Conservation (phyloP, 768 basidiomycete genomes). For the Xanthoconium stramineum region DNA sequence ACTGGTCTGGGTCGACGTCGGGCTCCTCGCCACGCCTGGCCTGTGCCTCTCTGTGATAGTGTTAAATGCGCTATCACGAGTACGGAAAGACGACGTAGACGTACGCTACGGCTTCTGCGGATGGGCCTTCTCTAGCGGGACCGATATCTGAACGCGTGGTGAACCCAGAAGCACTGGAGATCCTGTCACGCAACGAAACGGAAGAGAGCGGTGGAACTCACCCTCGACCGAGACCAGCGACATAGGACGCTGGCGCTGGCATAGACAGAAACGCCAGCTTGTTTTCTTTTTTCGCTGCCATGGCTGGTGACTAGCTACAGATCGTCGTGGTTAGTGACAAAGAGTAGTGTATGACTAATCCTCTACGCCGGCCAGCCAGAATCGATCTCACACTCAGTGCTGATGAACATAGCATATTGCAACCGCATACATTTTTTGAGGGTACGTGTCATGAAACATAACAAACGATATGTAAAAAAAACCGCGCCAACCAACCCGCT, state of each 20-base stretch:
- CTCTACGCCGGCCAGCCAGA: too few species aligned
- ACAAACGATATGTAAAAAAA: constrained; percentile 20
- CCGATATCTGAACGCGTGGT: constrained; percentile 99
- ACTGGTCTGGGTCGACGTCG: constrained; percentile 86
- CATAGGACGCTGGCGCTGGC: constrained; percentile 95
- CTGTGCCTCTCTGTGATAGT: constrained; percentile 70
- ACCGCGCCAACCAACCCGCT: constrained; percentile 10
- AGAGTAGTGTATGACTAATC: background rate
- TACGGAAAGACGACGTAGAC: background rate
- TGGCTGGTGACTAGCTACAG: constrained; percentile 11
- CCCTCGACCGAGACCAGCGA: constrained; percentile 98
- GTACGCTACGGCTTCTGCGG: constrained; percentile 85
- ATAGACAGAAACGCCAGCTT: constrained; percentile 87
- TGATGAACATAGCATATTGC: background rate
- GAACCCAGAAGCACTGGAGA: constrained; percentile 84
- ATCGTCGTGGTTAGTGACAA: background rate
- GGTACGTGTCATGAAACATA: constrained; percentile 10
- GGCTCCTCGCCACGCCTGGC: constrained; percentile 83
- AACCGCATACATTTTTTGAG: constrained; percentile 6
- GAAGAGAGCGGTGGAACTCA: constrained; percentile 36
- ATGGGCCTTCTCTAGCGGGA: constrained; percentile 92
- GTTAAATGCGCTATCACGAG: background rate
- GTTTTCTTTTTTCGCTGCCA: constrained; percentile 62
- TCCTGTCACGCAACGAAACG: constrained; percentile 9
- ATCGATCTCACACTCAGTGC: too few species aligned